Base-by-base conservation (phyloP, 2,329 filamentous ascomycete species). In the Pestalotiopsis sp. region DNA sequence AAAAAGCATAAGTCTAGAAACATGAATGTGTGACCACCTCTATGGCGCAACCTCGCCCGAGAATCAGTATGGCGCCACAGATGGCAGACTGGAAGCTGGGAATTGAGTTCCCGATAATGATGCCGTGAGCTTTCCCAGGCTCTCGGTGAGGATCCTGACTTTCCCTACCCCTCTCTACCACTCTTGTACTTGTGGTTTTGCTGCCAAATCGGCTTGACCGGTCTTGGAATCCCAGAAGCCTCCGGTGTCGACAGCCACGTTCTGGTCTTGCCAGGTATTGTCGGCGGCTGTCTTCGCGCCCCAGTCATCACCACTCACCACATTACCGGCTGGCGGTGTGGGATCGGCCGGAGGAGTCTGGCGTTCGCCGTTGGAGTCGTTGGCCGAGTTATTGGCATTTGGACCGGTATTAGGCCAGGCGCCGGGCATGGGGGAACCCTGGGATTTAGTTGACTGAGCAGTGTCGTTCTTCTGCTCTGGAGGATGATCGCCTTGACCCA, bases 191-290 rank as follows among this genome's bases (percentile, higher is more conserved):
- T 36, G 31, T 36, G 2, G 31, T 52, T n/a, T 23, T 23, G 23
- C 23, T 52, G 45, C 23, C 31, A n/a, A 17, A 25, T 65, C 41
- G 23, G 23, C 39, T 45, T 63, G 31, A 11, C n/a, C 66, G 69
- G 61, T 49, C 59, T 70, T 67, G 36, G 25, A 58, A 1, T 69
- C 57, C 61, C 65, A 70, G 27, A 38, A 66, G n/a, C 41, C 27
- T 17, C 56, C 38, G 11, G 56, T 58, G 13, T 14, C 11, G 41
- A 66, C 49, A 31, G 66, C 59, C 20, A n/a, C 65, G 7, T 56
- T 52, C 5, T 17, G 14, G 12, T 62, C 20, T n/a, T 39, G 14
- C 59, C 59, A 62, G 12, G 11, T 59, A 23, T 62, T 62, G 9
- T 23, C 12, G 31, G 9, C 17, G 17, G 56, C 56, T 25, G 56